Evolutionary conservation across 495 filamentous ascomycete genomes (phyloP).

Genomic region (Aspergillus sparsus): DNA sequence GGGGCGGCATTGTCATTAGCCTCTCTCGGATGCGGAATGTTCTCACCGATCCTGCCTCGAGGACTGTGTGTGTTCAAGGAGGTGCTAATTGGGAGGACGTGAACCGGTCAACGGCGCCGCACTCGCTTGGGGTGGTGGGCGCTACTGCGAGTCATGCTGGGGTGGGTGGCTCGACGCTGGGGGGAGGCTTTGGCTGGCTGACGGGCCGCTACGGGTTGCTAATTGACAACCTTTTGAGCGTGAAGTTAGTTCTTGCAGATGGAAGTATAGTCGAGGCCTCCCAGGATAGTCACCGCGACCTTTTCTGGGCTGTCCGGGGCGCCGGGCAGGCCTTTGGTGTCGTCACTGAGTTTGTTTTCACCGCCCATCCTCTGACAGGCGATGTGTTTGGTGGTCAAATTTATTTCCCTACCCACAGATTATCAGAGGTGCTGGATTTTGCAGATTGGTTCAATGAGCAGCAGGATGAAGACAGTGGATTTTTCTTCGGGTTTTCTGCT

Average conservation of each 20-base stretch:
- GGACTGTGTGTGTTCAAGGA: constrained; percentile 47
- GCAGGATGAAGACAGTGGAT: constrained; percentile 23
- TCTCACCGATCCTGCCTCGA: constrained; percentile 38
- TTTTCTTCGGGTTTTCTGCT: constrained; percentile 34
- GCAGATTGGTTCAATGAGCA: constrained; percentile 39
- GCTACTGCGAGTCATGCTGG: constrained; percentile 54
- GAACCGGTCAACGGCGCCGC: constrained; percentile 41
- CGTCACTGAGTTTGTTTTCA: constrained; percentile 42
- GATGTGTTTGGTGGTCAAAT: constrained; percentile 45
- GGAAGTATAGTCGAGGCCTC: constrained; percentile 38
- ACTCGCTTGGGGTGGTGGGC: constrained; percentile 52
- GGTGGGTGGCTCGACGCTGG: constrained; percentile 53
- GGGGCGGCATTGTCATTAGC: constrained; percentile 52
- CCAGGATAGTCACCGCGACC: constrained; percentile 30
- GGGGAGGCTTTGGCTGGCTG: constrained; percentile 54
- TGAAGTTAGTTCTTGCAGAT: constrained; percentile 49
- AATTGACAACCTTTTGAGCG: constrained; percentile 49
- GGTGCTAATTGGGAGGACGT: constrained; percentile 55
- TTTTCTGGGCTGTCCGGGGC: constrained; percentile 48
- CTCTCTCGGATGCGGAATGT: constrained; percentile 47
- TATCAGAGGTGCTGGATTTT: constrained; percentile 39
- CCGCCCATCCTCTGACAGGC: constrained; percentile 33
- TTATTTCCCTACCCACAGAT: constrained; percentile 36
- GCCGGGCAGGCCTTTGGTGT: constrained; percentile 45
- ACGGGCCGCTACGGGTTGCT: constrained; percentile 43